A percentile compares a stretch with the other conserved stretches of the same genome.
Evolutionary conservation across 2,329 filamentous ascomycete genomes (phyloP).

Genomic region (Colletotrichum sp.): DNA sequence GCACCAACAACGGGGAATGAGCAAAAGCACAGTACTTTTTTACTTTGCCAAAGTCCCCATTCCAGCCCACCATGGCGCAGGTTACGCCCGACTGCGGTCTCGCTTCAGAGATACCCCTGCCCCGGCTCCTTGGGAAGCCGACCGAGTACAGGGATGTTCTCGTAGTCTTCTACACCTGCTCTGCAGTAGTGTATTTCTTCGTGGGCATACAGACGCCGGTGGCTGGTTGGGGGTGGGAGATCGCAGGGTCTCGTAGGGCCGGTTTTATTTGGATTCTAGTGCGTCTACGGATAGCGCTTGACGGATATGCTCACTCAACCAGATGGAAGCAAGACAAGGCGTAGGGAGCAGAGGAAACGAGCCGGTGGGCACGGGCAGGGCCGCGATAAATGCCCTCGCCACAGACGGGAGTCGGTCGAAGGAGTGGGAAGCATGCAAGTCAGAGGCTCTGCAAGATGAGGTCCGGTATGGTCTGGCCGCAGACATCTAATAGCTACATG

Average conservation of each 20-base stretch:
- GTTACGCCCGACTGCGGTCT: conserved; percentile 6
- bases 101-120: conserved; percentile 6
- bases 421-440: background rate
- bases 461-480: background rate
- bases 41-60: background rate
- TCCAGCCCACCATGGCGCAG: background rate
- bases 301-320: background rate
- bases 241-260: conserved; percentile 5
- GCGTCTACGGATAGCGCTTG: background rate
- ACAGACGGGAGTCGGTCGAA: background rate
- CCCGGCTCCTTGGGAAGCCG: background rate
- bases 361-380: background rate
- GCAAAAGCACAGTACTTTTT: background rate
- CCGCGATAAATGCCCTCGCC: background rate
- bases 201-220: background rate
- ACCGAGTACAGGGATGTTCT: background rate
- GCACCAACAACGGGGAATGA: background rate
- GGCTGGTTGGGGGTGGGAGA: background rate
- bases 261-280: background rate
- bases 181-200: background rate
- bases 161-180: background rate
- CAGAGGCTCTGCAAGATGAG: background rate
- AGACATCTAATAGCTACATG: background rate
- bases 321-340: background rate
- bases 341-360: background rate